Evolutionary conservation across 768 basidiomycete genomes (phyloP).

Genomic region (Rhodosporidiobolus odoratus): DNA sequence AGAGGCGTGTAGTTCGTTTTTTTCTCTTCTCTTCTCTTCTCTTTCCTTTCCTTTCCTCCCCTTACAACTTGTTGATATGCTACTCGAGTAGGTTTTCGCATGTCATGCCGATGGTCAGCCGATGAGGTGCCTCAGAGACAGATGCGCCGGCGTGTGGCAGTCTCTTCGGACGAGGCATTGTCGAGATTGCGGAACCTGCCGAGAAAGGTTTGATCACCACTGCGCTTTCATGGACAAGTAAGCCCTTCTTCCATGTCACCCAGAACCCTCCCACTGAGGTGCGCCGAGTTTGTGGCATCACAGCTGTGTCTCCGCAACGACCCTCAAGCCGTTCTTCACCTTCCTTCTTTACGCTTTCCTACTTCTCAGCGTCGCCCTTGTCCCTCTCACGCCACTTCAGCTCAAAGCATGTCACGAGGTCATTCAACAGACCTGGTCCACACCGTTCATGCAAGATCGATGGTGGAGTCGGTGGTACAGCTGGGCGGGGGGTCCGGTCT

Average conservation of each 20-base stretch:
- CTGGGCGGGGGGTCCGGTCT: slow-evolving; percentile 31
- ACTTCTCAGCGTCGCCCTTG: slow-evolving; percentile 22
- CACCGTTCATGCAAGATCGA: neutral
- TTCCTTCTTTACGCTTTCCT: slow-evolving; percentile 22
- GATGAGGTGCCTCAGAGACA: neutral
- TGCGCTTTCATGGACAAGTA: slow-evolving; percentile 32
- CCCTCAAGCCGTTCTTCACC: slow-evolving; percentile 8
- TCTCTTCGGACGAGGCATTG: slow-evolving; percentile 31
- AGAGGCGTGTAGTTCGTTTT: slow-evolving; percentile 10
- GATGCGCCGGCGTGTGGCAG: slow-evolving; percentile 13
- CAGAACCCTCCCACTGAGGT: neutral
- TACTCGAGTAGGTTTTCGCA: slow-evolving; percentile 16
- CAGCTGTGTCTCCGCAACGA: slow-evolving; percentile 10
- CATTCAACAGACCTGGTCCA: slow-evolving; percentile 11
- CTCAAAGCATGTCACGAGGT: slow-evolving; percentile 6
- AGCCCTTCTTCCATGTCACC: neutral
- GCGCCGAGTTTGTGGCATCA: neutral
- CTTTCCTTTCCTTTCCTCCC: no score
- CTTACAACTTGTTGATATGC: no score
- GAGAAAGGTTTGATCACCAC: slow-evolving; percentile 24
- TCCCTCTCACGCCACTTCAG: slow-evolving; percentile 20
- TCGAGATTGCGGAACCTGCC: slow-evolving; percentile 21
- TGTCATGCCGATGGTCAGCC: slow-evolving; percentile 11
- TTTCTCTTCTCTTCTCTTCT: neutral
- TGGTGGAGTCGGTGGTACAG: slow-evolving; percentile 30